These are phyloP conservation scores for Brassica rapa DNA, from an alignment of 345 rosid genomes.

Conservation along the genomic window DNA sequence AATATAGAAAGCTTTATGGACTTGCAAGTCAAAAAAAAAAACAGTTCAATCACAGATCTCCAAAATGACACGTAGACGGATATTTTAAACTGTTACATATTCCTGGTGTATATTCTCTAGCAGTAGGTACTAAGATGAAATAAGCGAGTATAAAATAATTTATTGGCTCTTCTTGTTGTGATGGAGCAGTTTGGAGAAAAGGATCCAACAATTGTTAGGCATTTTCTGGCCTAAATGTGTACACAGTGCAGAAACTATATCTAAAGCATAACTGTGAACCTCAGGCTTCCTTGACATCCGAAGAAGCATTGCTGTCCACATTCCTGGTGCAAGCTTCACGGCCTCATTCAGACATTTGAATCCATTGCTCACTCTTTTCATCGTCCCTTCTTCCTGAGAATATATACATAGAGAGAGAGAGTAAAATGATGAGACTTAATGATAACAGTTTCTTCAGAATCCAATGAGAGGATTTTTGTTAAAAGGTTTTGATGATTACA, in stretches of 20 bases:
- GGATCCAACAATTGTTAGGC: conserved; percentile 62
- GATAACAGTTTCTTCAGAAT: background rate
- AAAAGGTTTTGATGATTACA: background rate
- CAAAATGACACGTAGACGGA: background rate
- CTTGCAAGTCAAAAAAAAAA: background rate
- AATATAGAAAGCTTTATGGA: conserved; percentile 13
- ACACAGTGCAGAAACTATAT: conserved; percentile 57
- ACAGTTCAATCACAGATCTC: background rate
- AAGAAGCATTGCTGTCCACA: conserved; percentile 77
- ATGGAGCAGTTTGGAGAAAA: conserved; percentile 63
- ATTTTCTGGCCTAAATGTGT: conserved; percentile 50
- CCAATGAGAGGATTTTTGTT: background rate
- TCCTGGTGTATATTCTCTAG: background rate
- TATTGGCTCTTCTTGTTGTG: conserved; percentile 10
- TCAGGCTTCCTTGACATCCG: conserved; percentile 64
- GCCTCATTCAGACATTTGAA: conserved; percentile 60
- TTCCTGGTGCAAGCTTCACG: conserved; percentile 71
- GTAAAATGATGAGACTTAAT: background rate
- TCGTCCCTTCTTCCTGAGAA: conserved; percentile 51
- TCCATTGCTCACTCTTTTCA: conserved; percentile 57
- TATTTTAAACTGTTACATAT: background rate
- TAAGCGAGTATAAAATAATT: background rate
- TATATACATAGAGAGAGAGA: background rate
- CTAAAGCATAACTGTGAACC: conserved; percentile 55
- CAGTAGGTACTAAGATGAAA: background rate